phyloP scores from a whole-genome alignment of 129 eudicot genomes.

The Kitagawia praeruptora region DNA sequence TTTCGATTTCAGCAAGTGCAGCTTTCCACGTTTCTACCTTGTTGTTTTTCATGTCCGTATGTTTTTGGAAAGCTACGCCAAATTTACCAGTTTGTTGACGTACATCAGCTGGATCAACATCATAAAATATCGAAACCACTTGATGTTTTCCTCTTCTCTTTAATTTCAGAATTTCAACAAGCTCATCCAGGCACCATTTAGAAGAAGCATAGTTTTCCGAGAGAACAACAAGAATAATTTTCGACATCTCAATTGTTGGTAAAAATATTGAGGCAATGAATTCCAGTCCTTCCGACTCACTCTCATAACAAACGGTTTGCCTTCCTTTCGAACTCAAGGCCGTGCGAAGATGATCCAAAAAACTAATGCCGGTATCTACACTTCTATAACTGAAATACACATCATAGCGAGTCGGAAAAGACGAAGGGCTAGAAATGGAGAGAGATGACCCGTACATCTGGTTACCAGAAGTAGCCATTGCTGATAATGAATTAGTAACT shows the following conservation, averaged over 20 bases:
- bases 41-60: not conserved
- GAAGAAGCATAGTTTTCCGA: not conserved
- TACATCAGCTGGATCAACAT: not conserved
- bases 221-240: not conserved
- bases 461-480: not conserved
- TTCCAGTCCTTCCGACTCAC: not conserved
- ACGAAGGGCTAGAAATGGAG: not conserved
- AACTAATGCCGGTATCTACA: not conserved
- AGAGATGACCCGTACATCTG: not conserved
- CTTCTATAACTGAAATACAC: not conserved
- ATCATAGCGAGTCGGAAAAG: not conserved
- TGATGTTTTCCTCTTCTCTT: not conserved
- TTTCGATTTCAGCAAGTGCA: not conserved
- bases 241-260: not conserved
- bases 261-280: not conserved
- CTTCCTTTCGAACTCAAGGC: not conserved
- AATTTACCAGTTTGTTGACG: not conserved
- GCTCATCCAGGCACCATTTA: not conserved
- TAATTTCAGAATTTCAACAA: not conserved
- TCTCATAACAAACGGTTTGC: not conserved
- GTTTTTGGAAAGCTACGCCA: not conserved
- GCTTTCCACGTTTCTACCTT: not conserved
- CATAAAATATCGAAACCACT: not conserved
- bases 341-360: not conserved
- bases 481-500: not conserved